Evolutionary conservation across 768 basidiomycete genomes (phyloP).

Genomic region (Rhizopogon salebrosus): DNA sequence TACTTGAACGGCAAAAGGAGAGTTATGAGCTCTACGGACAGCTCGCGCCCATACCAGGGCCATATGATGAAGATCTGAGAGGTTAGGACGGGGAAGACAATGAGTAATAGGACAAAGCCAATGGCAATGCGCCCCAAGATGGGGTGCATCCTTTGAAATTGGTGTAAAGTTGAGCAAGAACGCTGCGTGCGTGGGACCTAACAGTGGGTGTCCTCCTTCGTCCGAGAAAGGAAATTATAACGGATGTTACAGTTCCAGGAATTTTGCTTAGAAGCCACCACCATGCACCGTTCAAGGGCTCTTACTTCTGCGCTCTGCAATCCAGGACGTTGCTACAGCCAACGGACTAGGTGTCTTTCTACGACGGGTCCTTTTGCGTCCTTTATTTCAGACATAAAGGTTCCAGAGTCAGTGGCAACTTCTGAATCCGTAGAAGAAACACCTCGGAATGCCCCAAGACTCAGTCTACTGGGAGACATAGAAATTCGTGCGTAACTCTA

Average conservation of each 20-base stretch:
- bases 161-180: conserved; percentile 3
- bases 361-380: neutral
- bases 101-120: conserved; percentile 63
- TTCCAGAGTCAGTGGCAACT: neutral
- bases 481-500: conserved; percentile 15
- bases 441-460: conserved; percentile 6
- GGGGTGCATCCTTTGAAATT: conserved; percentile 36
- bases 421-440: neutral
- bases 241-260: neutral
- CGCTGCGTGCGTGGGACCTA: too few species aligned
- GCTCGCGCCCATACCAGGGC: conserved; percentile 84
- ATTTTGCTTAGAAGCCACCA: neutral
- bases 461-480: conserved; percentile 17
- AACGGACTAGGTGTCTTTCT: neutral
- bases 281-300: conserved; percentile 7
- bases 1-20: conserved; percentile 93
- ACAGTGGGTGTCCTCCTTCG: too few species aligned
- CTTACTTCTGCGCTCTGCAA: neutral
- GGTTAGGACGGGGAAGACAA: conserved; percentile 84
- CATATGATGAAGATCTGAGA: conserved; percentile 86
- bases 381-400: conserved; percentile 2
- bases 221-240: neutral
- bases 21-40: conserved; percentile 68
- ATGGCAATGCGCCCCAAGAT: conserved; percentile 61
- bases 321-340: neutral